Evolutionary conservation across 2,329 filamentous ascomycete genomes (phyloP), one percentile per base, ranked within the genome.

Genomic region (Ophiostoma ulmi): DNA sequence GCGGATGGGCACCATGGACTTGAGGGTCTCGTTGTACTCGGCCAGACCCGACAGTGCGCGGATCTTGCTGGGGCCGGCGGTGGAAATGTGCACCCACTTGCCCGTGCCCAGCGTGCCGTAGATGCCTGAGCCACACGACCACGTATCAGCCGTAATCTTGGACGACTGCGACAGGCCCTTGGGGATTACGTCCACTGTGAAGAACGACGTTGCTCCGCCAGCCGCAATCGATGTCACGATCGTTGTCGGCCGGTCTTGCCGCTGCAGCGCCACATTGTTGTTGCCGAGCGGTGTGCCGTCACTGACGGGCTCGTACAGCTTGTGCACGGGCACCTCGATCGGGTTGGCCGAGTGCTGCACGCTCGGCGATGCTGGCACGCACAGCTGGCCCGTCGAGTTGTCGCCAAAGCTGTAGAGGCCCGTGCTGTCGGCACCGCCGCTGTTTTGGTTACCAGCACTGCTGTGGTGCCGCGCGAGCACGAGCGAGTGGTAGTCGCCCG

Each of bases 371-470:
- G 86, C 87, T 68, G 92, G 88, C 75, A 94, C 88, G n/a, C 94
- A 94, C 3, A 98, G 85, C 79, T 98, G 95, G n/a, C 95, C 95
- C 63, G 88, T 87, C 0, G 89, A 89, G 80, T 98, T 98, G 79
- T 98, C 94, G 52, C 95, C 95, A 80, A 97, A 98, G 7, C 89
- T 85, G 79, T 95, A 97, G 20, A 95, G 85, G 20, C 88, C 87
- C 20, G 94, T 94, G 69, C 90, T 84, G 38, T 67, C 65, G 13
- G 65, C 64, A 8, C 63, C 58, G 26, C 58, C 58, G 31, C 61
- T 26, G n/a, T 55, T 4, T 48, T 48, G 44, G 38, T 13, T 31
- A 31, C n/a, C 58, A 10, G 14, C 5, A n/a, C 52, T 36, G 17
- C 31, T 26, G 64, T 41, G 20, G 3, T n/a, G 64, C 72, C 87